Conservation (phyloP, 768 basidiomycete species). For the Lentinula guzmanii region DNA sequence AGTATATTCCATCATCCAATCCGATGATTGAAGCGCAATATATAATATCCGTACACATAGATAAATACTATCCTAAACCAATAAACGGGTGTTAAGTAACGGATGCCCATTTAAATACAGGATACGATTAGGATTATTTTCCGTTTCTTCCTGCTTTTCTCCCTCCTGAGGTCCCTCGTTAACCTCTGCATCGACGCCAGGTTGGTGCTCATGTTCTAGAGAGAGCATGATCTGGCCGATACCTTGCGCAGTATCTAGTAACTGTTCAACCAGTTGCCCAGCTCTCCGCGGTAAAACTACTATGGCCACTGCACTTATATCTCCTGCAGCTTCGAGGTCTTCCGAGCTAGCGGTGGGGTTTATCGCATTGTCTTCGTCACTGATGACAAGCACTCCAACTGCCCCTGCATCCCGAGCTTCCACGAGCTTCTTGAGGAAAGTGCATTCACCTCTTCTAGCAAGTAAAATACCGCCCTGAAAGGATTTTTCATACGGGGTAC, state of each 20-base stretch:
- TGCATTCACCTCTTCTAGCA: conserved; percentile 74
- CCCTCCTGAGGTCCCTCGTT: conserved; percentile 17
- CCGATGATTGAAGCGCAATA: conserved; percentile 44
- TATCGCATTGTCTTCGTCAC: conserved; percentile 49
- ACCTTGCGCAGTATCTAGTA: conserved; percentile 48
- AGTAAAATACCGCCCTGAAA: conserved; percentile 53
- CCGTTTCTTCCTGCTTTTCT: conserved; percentile 11
- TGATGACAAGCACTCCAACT: conserved; percentile 72
- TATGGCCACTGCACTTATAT: conserved; percentile 52
- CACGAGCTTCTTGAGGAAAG: conserved; percentile 81
- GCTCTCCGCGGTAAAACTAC: conserved; percentile 50
- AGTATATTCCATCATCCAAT: conserved; percentile 81
- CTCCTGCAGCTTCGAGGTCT: conserved; percentile 53
- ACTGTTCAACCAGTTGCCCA: conserved; percentile 46
- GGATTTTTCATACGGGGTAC: conserved; percentile 41
- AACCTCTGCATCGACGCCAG: conserved; percentile 18
- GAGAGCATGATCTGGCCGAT: conserved; percentile 46
- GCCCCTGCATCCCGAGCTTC: conserved; percentile 66
- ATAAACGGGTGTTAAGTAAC: conserved; percentile 67
- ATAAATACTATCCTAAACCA: conserved; percentile 32
- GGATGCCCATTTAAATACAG: conserved; percentile 76
- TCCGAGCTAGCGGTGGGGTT: conserved; percentile 60
- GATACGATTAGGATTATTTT: conserved; percentile 38
- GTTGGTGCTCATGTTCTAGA: conserved; percentile 32
- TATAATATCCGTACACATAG: not conserved